Base-by-base conservation (phyloP, 345 rosid species). In the Eutrema japonicum region DNA sequence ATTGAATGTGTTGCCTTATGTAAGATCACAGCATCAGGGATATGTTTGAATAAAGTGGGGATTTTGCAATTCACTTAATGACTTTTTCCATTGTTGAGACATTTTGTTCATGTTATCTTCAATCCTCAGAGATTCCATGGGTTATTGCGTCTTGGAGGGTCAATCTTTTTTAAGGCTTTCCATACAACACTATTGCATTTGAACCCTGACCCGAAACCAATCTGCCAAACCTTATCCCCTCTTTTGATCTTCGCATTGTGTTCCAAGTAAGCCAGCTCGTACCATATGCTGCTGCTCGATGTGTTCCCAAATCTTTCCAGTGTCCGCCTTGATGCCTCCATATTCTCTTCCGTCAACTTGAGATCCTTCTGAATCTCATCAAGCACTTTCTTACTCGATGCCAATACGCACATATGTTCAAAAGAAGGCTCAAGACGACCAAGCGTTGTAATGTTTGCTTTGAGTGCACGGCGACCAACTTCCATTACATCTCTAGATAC, bases 271-370 rank as follows among this genome's bases (percentile, higher is more conserved):
- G 91, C 91, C 60, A 90, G 78, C 53, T 88, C 88, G 38, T 90
- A 87, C 96, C 93, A 90, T 35, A 84, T 68, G 10, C 91, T 86
- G 40, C 93, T 88, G 63, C 94, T 90, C 0, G 92, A 88, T 6
- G 92, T 87, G 68, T 90, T 90, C 38, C 93, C 96, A 4, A 90
- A 88, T 11, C 85, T 78, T 68, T 84, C 83, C 61, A 88, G 18
- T 2, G 96, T 88, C 71, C 48, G 83, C 66, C 88, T 74, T 0
- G 95, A 88, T 0, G 91, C 89, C 58, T 87, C 92, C 94, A 90
- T 88, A 77, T 85, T 72, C 55, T 84, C 86, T 0, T 85, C 85
- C 0, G 89, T 77, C 41, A 88, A 79, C 27, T 86, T 83, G 60
- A 91, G 71, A 84, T 82, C 85, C 64, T 83, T 83, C 51, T 91